phyloP scores from a whole-genome alignment of 768 basidiomycete genomes.

The Goffeauzyma gilvescens region DNA sequence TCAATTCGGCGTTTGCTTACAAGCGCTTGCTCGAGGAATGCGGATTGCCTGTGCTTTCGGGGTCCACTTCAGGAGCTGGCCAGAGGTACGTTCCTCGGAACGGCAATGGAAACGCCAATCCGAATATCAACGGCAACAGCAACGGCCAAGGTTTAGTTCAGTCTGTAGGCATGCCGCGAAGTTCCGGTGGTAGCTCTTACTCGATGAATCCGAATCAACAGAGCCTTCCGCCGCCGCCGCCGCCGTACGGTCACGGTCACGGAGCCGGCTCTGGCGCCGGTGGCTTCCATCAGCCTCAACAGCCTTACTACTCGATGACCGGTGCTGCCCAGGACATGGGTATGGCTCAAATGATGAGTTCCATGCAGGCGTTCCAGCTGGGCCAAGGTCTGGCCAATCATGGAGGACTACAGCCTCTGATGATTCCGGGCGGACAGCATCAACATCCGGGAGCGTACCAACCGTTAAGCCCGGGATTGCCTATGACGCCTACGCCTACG shows the following conservation, averaged over 20 bases:
- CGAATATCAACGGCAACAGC: neutral
- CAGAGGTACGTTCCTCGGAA: neutral
- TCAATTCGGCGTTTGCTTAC: constrained; percentile 84
- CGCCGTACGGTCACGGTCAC: neutral
- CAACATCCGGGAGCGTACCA: too few relatives aligned
- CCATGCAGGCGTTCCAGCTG: constrained; percentile 12
- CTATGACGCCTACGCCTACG: constrained; percentile 14
- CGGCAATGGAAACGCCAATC: neutral
- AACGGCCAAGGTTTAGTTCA: neutral
- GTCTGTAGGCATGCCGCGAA: too few relatives aligned
- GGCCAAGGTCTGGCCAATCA: constrained; percentile 10
- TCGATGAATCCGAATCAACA: neutral
- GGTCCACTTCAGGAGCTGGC: constrained; percentile 6
- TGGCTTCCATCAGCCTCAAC: constrained; percentile 1
- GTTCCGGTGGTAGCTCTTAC: too few relatives aligned
- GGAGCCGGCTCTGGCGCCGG: neutral
- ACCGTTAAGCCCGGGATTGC: constrained; percentile 11
- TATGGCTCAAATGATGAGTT: constrained; percentile 8
- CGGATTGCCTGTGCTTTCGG: constrained; percentile 54
- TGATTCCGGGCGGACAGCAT: too few relatives aligned
- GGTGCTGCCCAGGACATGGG: neutral
- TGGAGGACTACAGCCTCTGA: constrained; percentile 15
- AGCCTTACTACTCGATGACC: neutral
- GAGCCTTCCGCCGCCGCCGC: constrained; percentile 1
- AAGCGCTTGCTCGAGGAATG: constrained; percentile 85